phyloP scores from a whole-genome alignment of 805 yeast species.

The Tetrapisispora nanseiensis region DNA sequence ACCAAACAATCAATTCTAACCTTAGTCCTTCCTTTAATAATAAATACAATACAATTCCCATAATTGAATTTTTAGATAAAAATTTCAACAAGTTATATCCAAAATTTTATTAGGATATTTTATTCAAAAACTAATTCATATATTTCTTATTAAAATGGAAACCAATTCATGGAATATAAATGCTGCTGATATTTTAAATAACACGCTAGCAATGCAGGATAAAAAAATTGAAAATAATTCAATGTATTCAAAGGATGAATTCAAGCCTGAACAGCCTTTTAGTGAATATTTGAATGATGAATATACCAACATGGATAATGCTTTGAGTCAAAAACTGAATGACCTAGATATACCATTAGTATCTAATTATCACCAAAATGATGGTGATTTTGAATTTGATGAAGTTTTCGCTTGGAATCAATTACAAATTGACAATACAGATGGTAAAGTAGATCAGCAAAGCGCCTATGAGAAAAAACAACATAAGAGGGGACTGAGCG shows the following conservation, averaged over 20 bases:
- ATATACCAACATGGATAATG: slow-evolving; percentile 44
- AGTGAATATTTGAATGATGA: slow-evolving; percentile 31
- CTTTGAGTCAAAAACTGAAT: slow-evolving; percentile 48
- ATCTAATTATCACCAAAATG: slow-evolving; percentile 7
- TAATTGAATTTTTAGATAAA: too few relatives aligned
- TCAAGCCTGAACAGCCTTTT: not conserved
- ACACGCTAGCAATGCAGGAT: not conserved
- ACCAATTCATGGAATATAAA: slow-evolving; percentile 1
- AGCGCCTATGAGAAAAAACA: not conserved
- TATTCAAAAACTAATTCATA: too few relatives aligned
- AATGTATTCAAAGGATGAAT: not conserved
- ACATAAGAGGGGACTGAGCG: slow-evolving; percentile 59
- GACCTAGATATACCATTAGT: slow-evolving; percentile 53
- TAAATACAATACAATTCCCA: not conserved
- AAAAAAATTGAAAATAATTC: not conserved
- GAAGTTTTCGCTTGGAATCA: slow-evolving; percentile 16
- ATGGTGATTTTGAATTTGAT: not conserved
- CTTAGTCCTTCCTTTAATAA: not conserved
- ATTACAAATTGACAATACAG: slow-evolving; percentile 8
- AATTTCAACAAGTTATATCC: too few relatives aligned
- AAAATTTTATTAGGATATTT: too few relatives aligned
- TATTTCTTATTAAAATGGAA: too few relatives aligned
- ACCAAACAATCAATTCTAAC: not conserved
- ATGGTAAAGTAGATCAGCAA: slow-evolving; percentile 6
- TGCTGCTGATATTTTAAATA: not conserved